These are phyloP conservation scores for Phytophthora sp. DNA, from an alignment of 352 stramenopile genomes.

Conservation along the genomic window DNA sequence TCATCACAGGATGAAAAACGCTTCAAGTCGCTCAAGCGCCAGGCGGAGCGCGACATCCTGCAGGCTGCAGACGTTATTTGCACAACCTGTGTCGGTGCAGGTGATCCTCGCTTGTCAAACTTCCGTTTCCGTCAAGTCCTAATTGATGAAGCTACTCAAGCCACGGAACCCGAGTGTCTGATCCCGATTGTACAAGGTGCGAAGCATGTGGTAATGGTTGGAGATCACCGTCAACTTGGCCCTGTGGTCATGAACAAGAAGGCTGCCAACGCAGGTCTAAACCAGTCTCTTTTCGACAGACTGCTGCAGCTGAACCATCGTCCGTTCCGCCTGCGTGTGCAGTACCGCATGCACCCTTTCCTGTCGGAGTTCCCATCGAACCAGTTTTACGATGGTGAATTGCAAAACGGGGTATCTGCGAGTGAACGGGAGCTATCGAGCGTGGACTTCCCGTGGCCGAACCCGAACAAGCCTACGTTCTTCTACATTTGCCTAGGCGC, in stretches of 20 bases:
- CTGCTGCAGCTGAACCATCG: conserved; percentile 95
- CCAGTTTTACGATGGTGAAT: conserved; percentile 99
- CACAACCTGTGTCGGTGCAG: conserved; percentile 98
- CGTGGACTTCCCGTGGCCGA: conserved; percentile 98
- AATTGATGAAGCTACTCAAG: conserved; percentile 99
- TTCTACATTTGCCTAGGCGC: conserved; percentile 97
- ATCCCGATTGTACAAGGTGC: conserved; percentile 99
- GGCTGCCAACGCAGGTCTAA: conserved; percentile 96
- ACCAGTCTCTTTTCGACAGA: conserved; percentile 98
- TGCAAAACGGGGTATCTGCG: conserved; percentile 98
- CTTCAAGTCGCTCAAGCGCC: conserved; percentile 92
- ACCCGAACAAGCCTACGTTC: conserved; percentile 97
- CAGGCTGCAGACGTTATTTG: conserved; percentile 99
- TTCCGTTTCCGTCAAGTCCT: conserved; percentile 99
- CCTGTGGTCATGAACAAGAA: conserved; percentile 99
- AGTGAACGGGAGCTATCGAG: conserved; percentile 89
- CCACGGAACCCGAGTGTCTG: conserved; percentile 98
- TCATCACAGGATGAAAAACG: conserved; percentile 97
- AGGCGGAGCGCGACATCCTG: conserved; percentile 97
- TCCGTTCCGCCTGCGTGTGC: conserved; percentile 97
- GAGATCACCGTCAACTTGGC: conserved; percentile 98
- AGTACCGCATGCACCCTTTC: conserved; percentile 99
- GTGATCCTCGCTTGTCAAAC: conserved; percentile 97
- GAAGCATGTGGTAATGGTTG: conserved; percentile 99
- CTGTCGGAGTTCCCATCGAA: conserved; percentile 99